phyloP scores from a whole-genome alignment of 2,329 filamentous ascomycete species.

The Ophiostoma himal-ulmi region DNA sequence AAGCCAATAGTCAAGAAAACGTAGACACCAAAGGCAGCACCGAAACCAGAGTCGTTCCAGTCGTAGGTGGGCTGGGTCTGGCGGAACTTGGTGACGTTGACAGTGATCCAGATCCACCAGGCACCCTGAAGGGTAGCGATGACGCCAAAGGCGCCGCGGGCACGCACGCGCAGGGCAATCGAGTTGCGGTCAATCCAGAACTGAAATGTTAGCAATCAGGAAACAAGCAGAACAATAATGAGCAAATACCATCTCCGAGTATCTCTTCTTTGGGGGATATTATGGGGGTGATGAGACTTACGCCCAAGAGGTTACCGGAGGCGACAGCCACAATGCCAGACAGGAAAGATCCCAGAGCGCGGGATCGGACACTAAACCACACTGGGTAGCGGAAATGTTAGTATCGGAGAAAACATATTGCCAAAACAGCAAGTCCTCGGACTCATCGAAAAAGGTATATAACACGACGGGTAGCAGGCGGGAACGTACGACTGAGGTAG shows the following conservation, averaged over 20 bases:
- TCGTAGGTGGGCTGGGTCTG: slow-evolving; percentile 56
- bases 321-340: slow-evolving; percentile 62
- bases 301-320: slow-evolving; percentile 59
- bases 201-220: slow-evolving; percentile 30
- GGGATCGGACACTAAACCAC: slow-evolving; percentile 64
- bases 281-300: slow-evolving; percentile 30
- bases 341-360: slow-evolving; percentile 65
- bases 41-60: slow-evolving; percentile 60
- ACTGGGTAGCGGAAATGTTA: slow-evolving; percentile 32
- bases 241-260: neutral
- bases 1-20: slow-evolving; percentile 62
- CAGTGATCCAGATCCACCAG: slow-evolving; percentile 67
- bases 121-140: slow-evolving; percentile 56
- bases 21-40: slow-evolving; percentile 60
- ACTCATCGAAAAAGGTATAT: neutral
- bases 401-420: neutral
- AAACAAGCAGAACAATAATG: neutral
- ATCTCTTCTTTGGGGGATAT: neutral
- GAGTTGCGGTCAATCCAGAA: slow-evolving; percentile 54
- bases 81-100: slow-evolving; percentile 57
- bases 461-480: neutral
- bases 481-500: slow-evolving; percentile 46
- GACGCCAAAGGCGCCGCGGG: slow-evolving; percentile 49
- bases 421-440: neutral
- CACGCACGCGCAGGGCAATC: slow-evolving; percentile 49